Base-by-base conservation (phyloP, 2,329 filamentous ascomycete species). In the Penicillium sp. region DNA sequence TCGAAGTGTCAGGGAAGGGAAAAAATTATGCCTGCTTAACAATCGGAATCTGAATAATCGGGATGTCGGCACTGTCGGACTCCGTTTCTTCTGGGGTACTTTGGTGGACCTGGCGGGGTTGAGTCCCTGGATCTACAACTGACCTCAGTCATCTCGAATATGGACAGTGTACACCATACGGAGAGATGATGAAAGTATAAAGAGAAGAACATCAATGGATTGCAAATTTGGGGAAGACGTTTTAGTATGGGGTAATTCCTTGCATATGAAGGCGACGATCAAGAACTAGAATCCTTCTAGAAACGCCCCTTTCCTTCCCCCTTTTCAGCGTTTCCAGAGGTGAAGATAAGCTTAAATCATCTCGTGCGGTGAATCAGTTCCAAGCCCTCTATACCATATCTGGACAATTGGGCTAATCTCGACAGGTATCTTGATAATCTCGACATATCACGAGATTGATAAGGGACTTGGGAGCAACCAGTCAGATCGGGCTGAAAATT, bases 41-140 rank as follows among this genome's bases (percentile, higher is more conserved):
- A 36, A 36, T 36, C 34, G 13, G n/a, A 36, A 36, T 27, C 32
- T 52, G 36, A 53, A 22, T 53, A 48, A 48, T 53, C 50, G 40
- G 50, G 50, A 48, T 42, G 38, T 57, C 57, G 59, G 57, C 34
- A 51, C 24, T 31, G 34, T 49, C 48, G 53, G 50, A 48, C 42
- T 44, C 57, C 55, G 55, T 47, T 31, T 38, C 22, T 38, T 47
- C 42, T 29, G 38, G 51, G 55, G 49, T 44, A 40, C 53, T 24
- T 41, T 9, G 22, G 31, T 47, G 42, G 48, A 13, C 47, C 47
- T 34, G 34, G 48, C 39, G 40, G 42, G 42, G 48, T 16, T 16
- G 11, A 14, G 32, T 38, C 36, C 36, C 36, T 38, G 36, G 38
- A 40, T 40, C 16, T 40, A 40, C 14, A 27, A 27, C 24, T 6